Percentiles rank a stretch among this genome's conserved stretches.
Conservation (phyloP, 2,329 filamentous ascomycete genomes). For the Chrysoporthe austroafricana region DNA sequence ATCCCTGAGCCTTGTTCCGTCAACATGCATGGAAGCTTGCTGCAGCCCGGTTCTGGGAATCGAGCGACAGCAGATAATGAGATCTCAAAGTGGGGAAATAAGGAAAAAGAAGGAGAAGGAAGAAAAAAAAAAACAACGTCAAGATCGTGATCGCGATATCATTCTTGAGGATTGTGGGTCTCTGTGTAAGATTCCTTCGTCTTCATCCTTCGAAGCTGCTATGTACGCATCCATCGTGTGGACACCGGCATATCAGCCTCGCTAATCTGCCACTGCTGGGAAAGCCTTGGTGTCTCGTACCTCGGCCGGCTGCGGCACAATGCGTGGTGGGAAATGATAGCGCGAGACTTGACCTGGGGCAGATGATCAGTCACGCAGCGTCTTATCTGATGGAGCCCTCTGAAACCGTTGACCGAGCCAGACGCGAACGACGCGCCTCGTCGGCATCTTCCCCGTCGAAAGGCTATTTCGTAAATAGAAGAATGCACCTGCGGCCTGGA, state of each 20-base stretch:
- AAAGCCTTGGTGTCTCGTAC: conserved; percentile 7
- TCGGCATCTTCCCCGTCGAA: not conserved
- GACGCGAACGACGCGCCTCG: not conserved
- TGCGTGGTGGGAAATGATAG: conserved; percentile 13
- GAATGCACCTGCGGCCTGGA: not conserved
- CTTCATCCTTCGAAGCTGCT: not conserved
- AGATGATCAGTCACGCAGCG: not conserved
- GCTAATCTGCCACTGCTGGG: conserved; percentile 9
- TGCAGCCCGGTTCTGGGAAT: conserved; percentile 2
- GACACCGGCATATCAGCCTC: not conserved
- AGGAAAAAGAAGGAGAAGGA: no score
- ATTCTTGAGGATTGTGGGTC: not conserved
- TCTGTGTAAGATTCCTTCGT: not conserved
- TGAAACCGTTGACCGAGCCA: conserved; percentile 6
- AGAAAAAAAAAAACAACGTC: not conserved
- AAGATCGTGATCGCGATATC: not conserved
- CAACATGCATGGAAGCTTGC: conserved; percentile 21
- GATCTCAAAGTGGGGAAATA: not conserved
- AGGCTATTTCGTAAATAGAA: not conserved
- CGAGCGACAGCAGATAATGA: not conserved
- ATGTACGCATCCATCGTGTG: no score
- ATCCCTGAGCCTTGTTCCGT: conserved; percentile 19
- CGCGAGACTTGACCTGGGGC: not conserved
- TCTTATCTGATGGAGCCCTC: conserved; percentile 12
- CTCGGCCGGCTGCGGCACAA: conserved; percentile 14